A percentile compares a stretch with the other conserved stretches of the same genome.
These are phyloP conservation scores for Microthlaspi erraticum DNA, from an alignment of 345 rosid species.

Conservation along the genomic window DNA sequence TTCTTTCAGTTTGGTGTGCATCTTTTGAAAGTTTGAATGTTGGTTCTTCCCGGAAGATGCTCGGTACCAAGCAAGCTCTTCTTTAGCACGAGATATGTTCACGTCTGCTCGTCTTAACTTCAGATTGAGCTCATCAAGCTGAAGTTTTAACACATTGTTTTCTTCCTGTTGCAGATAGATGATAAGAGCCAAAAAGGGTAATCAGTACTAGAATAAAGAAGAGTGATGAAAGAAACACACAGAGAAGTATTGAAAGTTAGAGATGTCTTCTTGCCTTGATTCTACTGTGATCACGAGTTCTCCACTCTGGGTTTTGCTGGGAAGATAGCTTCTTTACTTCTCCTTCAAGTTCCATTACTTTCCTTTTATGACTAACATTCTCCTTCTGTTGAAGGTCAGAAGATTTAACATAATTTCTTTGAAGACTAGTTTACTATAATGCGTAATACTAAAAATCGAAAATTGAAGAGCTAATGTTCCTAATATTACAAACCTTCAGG, in stretches of 20 bases:
- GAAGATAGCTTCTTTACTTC: conserved; percentile 80
- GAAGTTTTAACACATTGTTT: conserved; percentile 72
- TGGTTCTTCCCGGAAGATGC: conserved; percentile 63
- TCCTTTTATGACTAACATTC: conserved; percentile 67
- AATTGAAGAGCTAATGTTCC: neutral
- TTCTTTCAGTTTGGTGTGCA: conserved; percentile 73
- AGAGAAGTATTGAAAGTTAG: conserved; percentile 15
- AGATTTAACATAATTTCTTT: conserved; percentile 19
- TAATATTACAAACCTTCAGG: conserved; percentile 60
- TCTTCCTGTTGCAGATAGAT: conserved; percentile 70
- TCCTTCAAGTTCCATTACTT: conserved; percentile 71
- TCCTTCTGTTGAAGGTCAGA: conserved; percentile 56
- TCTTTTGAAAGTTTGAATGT: conserved; percentile 58
- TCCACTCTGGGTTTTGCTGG: conserved; percentile 88
- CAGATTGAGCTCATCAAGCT: conserved; percentile 74
- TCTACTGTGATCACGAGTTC: conserved; percentile 89
- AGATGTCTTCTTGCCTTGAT: conserved; percentile 77
- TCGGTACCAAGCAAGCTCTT: conserved; percentile 80
- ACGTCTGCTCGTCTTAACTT: conserved; percentile 64
- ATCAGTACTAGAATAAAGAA: conserved; percentile 2
- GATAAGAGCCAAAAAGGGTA: conserved; percentile 4
- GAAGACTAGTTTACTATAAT: neutral
- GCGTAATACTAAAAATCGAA: neutral
- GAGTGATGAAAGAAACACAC: neutral
- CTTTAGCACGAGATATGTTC: conserved; percentile 65